Base-by-base conservation (phyloP, 2,329 filamentous ascomycete genomes). In the Cryphonectria carpinicola region DNA sequence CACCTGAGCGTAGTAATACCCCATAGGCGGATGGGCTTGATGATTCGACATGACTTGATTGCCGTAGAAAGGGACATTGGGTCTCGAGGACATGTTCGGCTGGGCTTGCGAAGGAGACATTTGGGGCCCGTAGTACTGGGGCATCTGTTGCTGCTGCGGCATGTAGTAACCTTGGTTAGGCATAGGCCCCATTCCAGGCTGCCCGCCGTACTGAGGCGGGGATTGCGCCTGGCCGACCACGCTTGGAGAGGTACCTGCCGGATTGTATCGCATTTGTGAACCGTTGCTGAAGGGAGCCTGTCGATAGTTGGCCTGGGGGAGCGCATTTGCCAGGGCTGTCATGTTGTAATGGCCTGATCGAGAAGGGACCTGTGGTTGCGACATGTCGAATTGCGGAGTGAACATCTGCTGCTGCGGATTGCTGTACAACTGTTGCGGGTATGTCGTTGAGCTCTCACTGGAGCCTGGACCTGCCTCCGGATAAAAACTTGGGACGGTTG, bases 121-220 rank as follows among this genome's bases (percentile, higher is more conserved):
- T 22, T 83, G 82, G 6, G 78, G 69, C 43, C 77, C 78, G 64
- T 86, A 87, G 71, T 82, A 87, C 17, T 80, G 82, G n/a, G 79
- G 76, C 73, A 84, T 80, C 43, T 82, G 82, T 49, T 77, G 75
- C 58, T 82, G 79, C 67, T 62, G 58, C 58, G 82, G 79, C 67
- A 84, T 72, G 72, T 87, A 88, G 73, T 85, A 88, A 35, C 81
- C 81, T 64, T 84, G 84, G 25, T 76, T 78, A 32, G 78, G 71
- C 71, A 84, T 76, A 22, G 79, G 76, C n/a, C 75, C 73, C 74
- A 86, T 80, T 35, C 77, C 73, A 11, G 76, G 74, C 70, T 82
- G 82, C 1, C 78, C 78, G 17, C 79, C 77, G 70, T 81, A 87
- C 56, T 82, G 83, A 49, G 68, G 58, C 68, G 73, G 73, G 66